These are phyloP conservation scores for Vitis vinifera DNA, from an alignment of 164 flowering plant genomes.

Conservation along the genomic window DNA sequence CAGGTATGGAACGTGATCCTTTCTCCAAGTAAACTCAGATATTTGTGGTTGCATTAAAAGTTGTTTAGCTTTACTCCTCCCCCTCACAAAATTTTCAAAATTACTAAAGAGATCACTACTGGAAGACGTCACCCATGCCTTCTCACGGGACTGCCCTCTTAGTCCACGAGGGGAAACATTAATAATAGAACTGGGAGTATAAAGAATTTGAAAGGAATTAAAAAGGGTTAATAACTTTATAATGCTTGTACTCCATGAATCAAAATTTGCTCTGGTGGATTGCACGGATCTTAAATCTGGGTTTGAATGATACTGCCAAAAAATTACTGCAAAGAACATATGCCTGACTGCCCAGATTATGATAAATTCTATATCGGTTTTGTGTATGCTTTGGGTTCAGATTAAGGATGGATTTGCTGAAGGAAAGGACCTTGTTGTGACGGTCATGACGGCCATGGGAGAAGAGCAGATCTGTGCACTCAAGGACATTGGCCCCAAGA, in stretches of 20 bases:
- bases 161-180: too few relatives aligned
- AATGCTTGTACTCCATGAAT: neutral
- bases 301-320: neutral
- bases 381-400: neutral
- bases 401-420: slow-evolving; percentile 48
- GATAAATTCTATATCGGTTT: neutral
- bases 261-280: too few relatives aligned
- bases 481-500: slow-evolving; percentile 41
- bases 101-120: too few relatives aligned
- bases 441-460: slow-evolving; percentile 60
- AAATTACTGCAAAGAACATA: neutral
- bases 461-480: slow-evolving; percentile 62
- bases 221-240: neutral
- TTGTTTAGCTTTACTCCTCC: too few relatives aligned
- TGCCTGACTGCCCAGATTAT: neutral
- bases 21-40: neutral
- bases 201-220: too few relatives aligned
- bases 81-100: too few relatives aligned
- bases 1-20: slow-evolving; percentile 20
- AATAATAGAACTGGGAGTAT: too few relatives aligned
- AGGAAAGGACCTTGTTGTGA: slow-evolving; percentile 62
- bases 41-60: neutral
- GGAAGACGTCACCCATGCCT: too few relatives aligned
- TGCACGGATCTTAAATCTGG: too few relatives aligned
- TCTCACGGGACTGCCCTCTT: too few relatives aligned